Percentiles rank a stretch among this genome's conserved stretches.
phyloP scores from a whole-genome alignment of 108 stramenopile genomes.

The Cyclotella baltica region DNA sequence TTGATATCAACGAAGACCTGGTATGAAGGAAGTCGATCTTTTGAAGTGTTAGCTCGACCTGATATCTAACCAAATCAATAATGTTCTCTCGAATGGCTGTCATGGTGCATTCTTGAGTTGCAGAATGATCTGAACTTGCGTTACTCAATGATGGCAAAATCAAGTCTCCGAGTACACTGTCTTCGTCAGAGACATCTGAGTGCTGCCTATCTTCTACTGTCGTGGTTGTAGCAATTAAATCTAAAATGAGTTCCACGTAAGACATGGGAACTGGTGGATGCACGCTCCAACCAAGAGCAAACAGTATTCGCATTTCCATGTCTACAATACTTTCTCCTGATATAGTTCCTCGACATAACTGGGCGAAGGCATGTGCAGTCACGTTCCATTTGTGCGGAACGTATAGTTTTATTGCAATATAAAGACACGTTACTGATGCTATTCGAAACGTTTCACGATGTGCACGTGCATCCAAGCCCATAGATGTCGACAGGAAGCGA shows the following conservation, averaged over 20 bases:
- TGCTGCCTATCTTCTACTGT: not conserved
- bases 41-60: constrained; percentile 20
- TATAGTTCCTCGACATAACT: constrained; percentile 30
- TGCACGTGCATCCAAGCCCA: constrained; percentile 8
- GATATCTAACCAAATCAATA: constrained; percentile 29
- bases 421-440: constrained; percentile 39
- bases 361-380: constrained; percentile 31
- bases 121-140: not conserved
- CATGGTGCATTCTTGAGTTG: constrained; percentile 16
- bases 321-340: constrained; percentile 33
- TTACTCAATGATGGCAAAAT: constrained; percentile 24
- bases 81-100: constrained; percentile 13
- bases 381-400: constrained; percentile 33
- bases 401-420: constrained; percentile 37
- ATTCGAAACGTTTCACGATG: constrained; percentile 28
- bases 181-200: constrained; percentile 8
- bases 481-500: constrained; percentile 24
- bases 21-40: constrained; percentile 12
- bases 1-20: constrained; percentile 9
- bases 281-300: constrained; percentile 35
- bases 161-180: constrained; percentile 30
- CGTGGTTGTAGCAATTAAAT: constrained; percentile 9
- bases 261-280: constrained; percentile 34
- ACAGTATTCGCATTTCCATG: constrained; percentile 32
- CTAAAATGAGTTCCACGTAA: constrained; percentile 20